Conservation (phyloP, 164 flowering plant species). For the Brasenia schreberi region DNA sequence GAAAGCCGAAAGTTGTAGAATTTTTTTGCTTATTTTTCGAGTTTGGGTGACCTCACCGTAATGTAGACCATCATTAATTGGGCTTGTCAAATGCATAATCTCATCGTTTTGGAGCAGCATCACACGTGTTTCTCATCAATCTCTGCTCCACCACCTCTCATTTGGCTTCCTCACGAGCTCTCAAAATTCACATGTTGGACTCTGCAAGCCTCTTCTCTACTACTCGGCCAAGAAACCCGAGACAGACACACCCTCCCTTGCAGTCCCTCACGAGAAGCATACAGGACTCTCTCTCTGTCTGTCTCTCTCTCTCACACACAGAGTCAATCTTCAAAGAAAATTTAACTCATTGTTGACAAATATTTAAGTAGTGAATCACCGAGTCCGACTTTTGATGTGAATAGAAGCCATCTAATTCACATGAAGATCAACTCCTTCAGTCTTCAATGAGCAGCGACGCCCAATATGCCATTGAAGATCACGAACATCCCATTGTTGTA, state of each 20-base stretch:
- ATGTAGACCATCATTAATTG: no score
- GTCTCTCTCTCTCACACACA: no score
- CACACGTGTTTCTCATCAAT: background rate
- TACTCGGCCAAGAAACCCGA: background rate
- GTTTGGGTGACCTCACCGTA: no score
- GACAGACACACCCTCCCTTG: background rate
- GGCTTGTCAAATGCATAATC: no score
- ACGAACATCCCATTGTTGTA: conserved; percentile 12
- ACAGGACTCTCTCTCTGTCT: conserved; percentile 1
- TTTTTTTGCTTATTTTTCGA: background rate
- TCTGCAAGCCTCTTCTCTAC: background rate
- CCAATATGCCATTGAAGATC: conserved; percentile 7
- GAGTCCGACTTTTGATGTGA: no score
- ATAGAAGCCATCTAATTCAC: no score
- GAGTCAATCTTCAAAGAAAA: no score
- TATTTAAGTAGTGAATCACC: no score
- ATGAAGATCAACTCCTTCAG: conserved; percentile 4
- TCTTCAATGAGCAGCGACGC: conserved; percentile 9
- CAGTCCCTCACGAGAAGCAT: conserved; percentile 3
- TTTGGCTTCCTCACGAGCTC: background rate
- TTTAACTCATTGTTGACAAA: no score
- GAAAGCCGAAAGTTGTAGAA: background rate
- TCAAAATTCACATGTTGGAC: background rate
- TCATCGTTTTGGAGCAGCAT: background rate
- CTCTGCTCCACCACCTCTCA: background rate